Evolutionary conservation across 108 stramenopile genomes (phyloP).

Genomic region (Cyclotella kingstonii): DNA sequence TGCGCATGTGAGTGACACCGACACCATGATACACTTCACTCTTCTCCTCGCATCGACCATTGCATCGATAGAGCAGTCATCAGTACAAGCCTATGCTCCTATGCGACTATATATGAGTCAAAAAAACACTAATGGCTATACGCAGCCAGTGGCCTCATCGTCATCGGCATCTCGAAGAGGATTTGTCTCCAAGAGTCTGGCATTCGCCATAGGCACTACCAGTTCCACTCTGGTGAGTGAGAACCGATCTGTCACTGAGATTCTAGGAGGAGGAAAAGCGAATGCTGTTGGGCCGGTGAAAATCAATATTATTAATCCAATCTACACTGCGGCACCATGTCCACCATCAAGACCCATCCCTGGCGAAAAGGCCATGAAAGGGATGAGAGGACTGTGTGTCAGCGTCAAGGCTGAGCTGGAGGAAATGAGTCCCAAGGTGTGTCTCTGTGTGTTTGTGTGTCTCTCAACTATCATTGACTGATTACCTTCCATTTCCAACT

Average conservation of each 20-base stretch:
- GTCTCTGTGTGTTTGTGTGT: neutral
- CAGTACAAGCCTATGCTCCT: slow-evolving; percentile 2
- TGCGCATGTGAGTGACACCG: no score
- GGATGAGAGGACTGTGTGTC: slow-evolving; percentile 88
- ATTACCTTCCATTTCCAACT: neutral
- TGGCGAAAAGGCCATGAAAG: slow-evolving; percentile 94
- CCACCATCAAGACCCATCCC: slow-evolving; percentile 87
- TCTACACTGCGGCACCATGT: slow-evolving; percentile 74
- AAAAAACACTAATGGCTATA: no score
- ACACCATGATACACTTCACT: slow-evolving; percentile 2
- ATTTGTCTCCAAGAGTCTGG: neutral
- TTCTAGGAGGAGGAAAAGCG: slow-evolving; percentile 25
- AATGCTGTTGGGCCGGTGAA: slow-evolving; percentile 88
- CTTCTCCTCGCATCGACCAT: neutral
- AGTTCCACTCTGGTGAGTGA: neutral
- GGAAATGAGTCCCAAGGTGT: slow-evolving; percentile 43
- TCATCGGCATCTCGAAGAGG: slow-evolving; percentile 1
- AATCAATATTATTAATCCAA: slow-evolving; percentile 65
- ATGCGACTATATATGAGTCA: neutral
- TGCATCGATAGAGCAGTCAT: neutral
- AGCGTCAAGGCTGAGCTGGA: slow-evolving; percentile 70
- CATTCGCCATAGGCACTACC: slow-evolving; percentile 9
- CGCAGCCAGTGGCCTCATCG: neutral
- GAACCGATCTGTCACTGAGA: neutral
- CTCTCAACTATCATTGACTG: neutral